Conservation (phyloP, 2,329 filamentous ascomycete genomes). For the Rhynchosporium secalis region DNA sequence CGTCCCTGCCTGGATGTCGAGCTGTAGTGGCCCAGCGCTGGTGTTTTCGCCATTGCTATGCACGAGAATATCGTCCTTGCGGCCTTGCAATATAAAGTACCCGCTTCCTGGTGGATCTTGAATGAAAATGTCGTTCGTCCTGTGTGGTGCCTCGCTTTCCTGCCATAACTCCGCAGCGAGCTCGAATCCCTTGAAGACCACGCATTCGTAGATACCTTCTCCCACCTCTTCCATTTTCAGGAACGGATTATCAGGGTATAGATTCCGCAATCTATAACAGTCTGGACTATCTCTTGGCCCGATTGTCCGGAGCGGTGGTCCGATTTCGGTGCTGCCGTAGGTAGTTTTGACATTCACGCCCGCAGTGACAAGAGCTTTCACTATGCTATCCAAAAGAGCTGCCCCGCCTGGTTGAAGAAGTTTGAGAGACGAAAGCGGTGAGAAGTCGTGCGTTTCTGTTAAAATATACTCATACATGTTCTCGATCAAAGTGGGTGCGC, state of each 20-base stretch:
- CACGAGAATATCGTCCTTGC: conserved; percentile 40
- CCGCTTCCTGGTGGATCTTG: conserved; percentile 38
- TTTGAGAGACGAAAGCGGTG: conserved; percentile 35
- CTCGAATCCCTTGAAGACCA: conserved; percentile 39
- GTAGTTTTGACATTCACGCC: conserved; percentile 41
- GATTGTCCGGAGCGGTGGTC: conserved; percentile 38
- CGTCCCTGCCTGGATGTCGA: conserved; percentile 35
- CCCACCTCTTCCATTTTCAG: conserved; percentile 38
- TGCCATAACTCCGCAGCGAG: conserved; percentile 40
- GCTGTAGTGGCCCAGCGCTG: conserved; percentile 34
- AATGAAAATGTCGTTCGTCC: conserved; percentile 39
- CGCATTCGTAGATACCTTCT: conserved; percentile 37
- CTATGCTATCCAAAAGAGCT: conserved; percentile 33
- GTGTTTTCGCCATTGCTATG: conserved; percentile 41
- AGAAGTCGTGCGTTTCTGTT: conserved; percentile 35
- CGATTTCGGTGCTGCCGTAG: conserved; percentile 41
- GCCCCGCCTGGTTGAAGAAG: conserved; percentile 40
- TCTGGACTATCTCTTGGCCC: conserved; percentile 33
- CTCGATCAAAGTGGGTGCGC: conserved; percentile 39
- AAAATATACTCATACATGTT: conserved; percentile 39
- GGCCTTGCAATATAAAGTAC: conserved; percentile 36
- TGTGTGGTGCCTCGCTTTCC: conserved; percentile 34
- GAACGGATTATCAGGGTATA: conserved; percentile 35
- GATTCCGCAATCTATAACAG: conserved; percentile 37
- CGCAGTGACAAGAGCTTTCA: conserved; percentile 31